Conservation (phyloP, 352 stramenopile species). For the Pythium aquatile region DNA sequence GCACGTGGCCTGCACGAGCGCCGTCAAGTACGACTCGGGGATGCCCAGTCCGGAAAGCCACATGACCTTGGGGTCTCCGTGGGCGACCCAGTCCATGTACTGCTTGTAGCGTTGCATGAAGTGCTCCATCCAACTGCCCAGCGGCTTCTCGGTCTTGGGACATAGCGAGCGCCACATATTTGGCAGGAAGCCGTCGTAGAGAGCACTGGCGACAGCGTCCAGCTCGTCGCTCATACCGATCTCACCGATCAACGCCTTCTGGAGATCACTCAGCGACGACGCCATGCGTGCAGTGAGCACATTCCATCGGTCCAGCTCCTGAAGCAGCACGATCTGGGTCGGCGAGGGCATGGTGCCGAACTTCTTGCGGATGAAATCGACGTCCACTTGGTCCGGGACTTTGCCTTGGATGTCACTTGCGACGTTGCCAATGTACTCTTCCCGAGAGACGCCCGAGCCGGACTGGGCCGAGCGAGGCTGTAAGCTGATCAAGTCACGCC, state of each 20-base stretch:
- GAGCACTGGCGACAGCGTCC: constrained; percentile 87
- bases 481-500: constrained; percentile 91
- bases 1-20: constrained; percentile 94
- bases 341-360: constrained; percentile 74
- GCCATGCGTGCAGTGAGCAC: constrained; percentile 85
- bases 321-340: constrained; percentile 91
- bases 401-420: constrained; percentile 91
- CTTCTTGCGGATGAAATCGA: constrained; percentile 84
- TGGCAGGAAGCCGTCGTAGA: constrained; percentile 94
- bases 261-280: constrained; percentile 83
- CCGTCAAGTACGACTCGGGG: constrained; percentile 95
- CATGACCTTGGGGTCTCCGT: constrained; percentile 90
- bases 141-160: constrained; percentile 92
- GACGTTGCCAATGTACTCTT: constrained; percentile 91
- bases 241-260: constrained; percentile 92
- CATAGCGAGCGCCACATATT: constrained; percentile 89
- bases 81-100: constrained; percentile 90
- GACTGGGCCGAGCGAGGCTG: constrained; percentile 86
- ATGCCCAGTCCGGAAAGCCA: constrained; percentile 95
- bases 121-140: constrained; percentile 96
- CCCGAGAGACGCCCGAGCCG: constrained; percentile 80
- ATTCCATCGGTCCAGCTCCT: constrained; percentile 96
- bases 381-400: constrained; percentile 86
- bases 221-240: constrained; percentile 97
- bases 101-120: constrained; percentile 88